These are phyloP conservation scores for Ammopiptanthus mongolicus DNA, from an alignment of 306 rosid species.

Conservation along the genomic window DNA sequence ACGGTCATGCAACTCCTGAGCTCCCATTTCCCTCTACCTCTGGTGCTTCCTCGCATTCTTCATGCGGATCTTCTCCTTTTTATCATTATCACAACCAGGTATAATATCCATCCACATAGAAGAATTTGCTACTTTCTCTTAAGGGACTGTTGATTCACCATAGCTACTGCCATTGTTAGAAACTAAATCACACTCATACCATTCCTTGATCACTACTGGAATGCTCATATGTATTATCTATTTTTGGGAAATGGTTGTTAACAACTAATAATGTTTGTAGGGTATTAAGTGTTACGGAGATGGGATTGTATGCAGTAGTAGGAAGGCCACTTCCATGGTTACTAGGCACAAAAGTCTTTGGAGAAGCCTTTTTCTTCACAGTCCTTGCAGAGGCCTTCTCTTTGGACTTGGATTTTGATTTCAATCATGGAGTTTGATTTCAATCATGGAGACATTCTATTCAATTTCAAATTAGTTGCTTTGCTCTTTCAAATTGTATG, in stretches of 20 bases:
- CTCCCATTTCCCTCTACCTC: slow-evolving; percentile 80
- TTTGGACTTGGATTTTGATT: slow-evolving; percentile 67
- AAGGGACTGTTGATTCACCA: slow-evolving; percentile 79
- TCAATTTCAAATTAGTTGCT: not conserved
- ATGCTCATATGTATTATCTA: slow-evolving; percentile 65
- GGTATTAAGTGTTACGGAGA: slow-evolving; percentile 64
- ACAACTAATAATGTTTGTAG: slow-evolving; percentile 44
- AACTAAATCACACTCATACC: slow-evolving; percentile 62
- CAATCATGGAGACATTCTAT: slow-evolving; percentile 73
- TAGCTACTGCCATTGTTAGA: slow-evolving; percentile 88
- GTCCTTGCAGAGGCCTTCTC: slow-evolving; percentile 38
- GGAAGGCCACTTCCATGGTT: slow-evolving; percentile 44
- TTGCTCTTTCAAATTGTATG: too few relatives aligned
- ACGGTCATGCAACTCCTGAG: slow-evolving; percentile 80
- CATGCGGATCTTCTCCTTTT: slow-evolving; percentile 71
- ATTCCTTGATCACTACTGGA: slow-evolving; percentile 50
- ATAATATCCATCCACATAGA: slow-evolving; percentile 43
- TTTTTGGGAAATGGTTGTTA: slow-evolving; percentile 48
- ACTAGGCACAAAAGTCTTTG: slow-evolving; percentile 46
- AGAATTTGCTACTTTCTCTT: slow-evolving; percentile 47
- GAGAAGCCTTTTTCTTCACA: slow-evolving; percentile 46
- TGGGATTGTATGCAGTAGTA: slow-evolving; percentile 57
- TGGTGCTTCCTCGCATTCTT: slow-evolving; percentile 91
- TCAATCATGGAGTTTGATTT: too few relatives aligned
- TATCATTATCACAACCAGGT: slow-evolving; percentile 76